A percentile compares a stretch with the other conserved stretches of the same genome.
These are phyloP conservation scores for Paraconiothyrium brasiliense DNA, from an alignment of 2,329 filamentous ascomycete species.

Conservation along the genomic window DNA sequence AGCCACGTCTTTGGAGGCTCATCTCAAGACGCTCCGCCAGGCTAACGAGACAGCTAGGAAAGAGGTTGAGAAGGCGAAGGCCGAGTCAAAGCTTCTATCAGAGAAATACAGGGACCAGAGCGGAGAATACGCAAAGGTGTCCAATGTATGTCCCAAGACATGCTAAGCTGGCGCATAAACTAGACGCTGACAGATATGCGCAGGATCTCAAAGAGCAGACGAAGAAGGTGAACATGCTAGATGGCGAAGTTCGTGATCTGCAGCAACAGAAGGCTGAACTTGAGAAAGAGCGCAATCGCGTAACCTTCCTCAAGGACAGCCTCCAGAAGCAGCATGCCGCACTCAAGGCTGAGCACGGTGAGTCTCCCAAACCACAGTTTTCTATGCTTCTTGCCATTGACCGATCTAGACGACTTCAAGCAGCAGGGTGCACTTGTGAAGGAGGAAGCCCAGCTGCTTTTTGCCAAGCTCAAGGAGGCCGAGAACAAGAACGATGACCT, in stretches of 20 bases:
- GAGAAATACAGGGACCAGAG: slow-evolving; percentile 35
- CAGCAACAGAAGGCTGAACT: slow-evolving; percentile 30
- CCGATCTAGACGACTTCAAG: slow-evolving; percentile 14
- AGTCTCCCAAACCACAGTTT: background rate
- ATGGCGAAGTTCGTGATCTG: slow-evolving; percentile 17
- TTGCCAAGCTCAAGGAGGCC: slow-evolving; percentile 22
- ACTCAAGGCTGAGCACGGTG: slow-evolving; percentile 21
- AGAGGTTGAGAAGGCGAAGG: slow-evolving; percentile 32
- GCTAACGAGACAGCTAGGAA: slow-evolving; percentile 22
- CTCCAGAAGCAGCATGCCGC: slow-evolving; percentile 20
- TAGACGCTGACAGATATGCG: background rate
- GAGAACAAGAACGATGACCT: slow-evolving; percentile 25
- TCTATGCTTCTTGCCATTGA: background rate
- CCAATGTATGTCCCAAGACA: slow-evolving; percentile 26
- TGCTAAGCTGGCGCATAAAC: no score
- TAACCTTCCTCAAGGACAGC: slow-evolving; percentile 16
- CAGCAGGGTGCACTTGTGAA: slow-evolving; percentile 13
- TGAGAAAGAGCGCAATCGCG: slow-evolving; percentile 19
- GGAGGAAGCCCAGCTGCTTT: slow-evolving; percentile 15
- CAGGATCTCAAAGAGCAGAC: slow-evolving; percentile 25
- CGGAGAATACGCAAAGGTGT: slow-evolving; percentile 31
- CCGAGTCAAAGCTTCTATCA: slow-evolving; percentile 25
- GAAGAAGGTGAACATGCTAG: slow-evolving; percentile 30
- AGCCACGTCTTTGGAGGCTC: slow-evolving; percentile 22
- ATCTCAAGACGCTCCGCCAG: slow-evolving; percentile 25